Evolutionary conservation across 192 early-diverging fungal species (phyloP).

Genomic region (Backusella macrospora): DNA sequence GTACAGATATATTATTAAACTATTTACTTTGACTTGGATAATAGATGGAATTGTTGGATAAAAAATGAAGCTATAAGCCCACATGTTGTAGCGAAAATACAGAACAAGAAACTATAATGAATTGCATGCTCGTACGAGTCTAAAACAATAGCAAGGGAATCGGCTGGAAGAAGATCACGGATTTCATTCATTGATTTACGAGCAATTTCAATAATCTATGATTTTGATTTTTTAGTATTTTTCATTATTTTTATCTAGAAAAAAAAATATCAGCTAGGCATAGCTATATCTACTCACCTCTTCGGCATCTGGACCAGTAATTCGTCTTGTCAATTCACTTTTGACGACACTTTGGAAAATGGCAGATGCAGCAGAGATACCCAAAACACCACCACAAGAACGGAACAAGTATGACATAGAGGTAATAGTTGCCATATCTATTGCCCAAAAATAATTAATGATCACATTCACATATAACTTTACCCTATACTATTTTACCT

Average conservation of each 20-base stretch:
- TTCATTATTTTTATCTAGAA: neutral
- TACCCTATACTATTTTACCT: constrained; percentile 46
- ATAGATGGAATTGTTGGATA: constrained; percentile 23
- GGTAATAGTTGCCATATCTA: constrained; percentile 58
- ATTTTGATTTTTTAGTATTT: neutral
- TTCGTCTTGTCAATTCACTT: constrained; percentile 22
- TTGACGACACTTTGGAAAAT: constrained; percentile 47
- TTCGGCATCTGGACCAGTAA: constrained; percentile 37
- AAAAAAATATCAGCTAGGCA: neutral
- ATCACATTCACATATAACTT: constrained; percentile 16
- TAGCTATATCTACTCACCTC: constrained; percentile 15
- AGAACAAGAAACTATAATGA: constrained; percentile 15
- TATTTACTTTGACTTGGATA: constrained; percentile 9
- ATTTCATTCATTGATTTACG: constrained; percentile 33
- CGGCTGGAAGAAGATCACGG: constrained; percentile 1
- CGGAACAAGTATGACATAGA: constrained; percentile 56
- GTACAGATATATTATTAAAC: neutral
- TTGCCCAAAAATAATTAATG: constrained; percentile 46
- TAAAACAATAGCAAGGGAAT: constrained; percentile 18
- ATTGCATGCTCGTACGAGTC: constrained; percentile 23
- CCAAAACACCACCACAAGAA: constrained; percentile 59
- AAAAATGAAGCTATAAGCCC: constrained; percentile 17
- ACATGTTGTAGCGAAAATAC: neutral
- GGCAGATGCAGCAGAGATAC: constrained; percentile 52
- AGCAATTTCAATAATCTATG: constrained; percentile 29